Base-by-base conservation (phyloP, 768 basidiomycete genomes). In the Lentinus brumalis region DNA sequence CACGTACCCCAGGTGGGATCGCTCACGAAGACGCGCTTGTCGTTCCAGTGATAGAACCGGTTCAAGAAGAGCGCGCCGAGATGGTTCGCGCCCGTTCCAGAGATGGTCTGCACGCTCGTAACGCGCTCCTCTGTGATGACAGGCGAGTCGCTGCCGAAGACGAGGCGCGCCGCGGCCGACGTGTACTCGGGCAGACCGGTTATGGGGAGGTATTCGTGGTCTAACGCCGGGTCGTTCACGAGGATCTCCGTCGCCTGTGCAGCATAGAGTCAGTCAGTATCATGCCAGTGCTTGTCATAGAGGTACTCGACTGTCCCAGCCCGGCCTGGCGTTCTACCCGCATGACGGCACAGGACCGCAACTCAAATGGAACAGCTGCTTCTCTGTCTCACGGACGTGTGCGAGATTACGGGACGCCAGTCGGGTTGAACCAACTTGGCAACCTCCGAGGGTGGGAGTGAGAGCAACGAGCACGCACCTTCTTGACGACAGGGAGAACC, bases 51-150 rank as follows among this genome's bases (percentile, higher is more conserved):
- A 76, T 96, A 97, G 77, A 91, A 95, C 61, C 81, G 81, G 62
- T 87, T 86, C 65, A 98, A 76, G 81, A 97, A 97, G 54, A 94
- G 76, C 2, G 88, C 95, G 29, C 87, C 96, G 50, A 96, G 83
- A 75, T 96, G 95, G 78, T 96, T 96, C 51, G 96, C 96, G 52
- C 96, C 96, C 2, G 96, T 98, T 30, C 96, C 96, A 14, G 94
- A 96, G 66, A 97, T 91, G 14, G 96, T 96, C 78, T 98, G 96
- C 50, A 91, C 91, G 72, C 88, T 91, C 42, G 84, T 81, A 35
- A 87, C 87, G 53, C 93, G 85, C 32, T 79, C 80, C 62, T 92
- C 89, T 65, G 80, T 76, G 62, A 98, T 77, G 14, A 87, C 91
- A 54, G 81, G 78, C 15, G 90, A 90, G 50, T 86, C 78, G n/a